Conservation (phyloP, 2,329 filamentous ascomycete species). For the Rutstroemia sp. region DNA sequence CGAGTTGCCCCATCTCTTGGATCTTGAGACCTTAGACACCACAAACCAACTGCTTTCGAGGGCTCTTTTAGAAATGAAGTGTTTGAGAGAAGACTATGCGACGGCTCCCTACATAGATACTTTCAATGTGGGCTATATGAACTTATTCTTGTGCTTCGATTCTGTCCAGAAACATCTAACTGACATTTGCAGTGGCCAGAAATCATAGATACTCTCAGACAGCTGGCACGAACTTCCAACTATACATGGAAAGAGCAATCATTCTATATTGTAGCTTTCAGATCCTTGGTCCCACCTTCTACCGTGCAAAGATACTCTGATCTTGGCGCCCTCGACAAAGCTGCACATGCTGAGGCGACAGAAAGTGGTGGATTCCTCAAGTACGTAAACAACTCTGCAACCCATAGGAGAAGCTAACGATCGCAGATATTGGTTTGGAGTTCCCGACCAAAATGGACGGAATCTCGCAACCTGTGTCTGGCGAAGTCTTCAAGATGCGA, state of each 20-base stretch:
- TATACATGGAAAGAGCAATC: slow-evolving; percentile 51
- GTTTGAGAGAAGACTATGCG: slow-evolving; percentile 64
- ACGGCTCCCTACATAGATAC: slow-evolving; percentile 63
- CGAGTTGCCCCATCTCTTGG: slow-evolving; percentile 61
- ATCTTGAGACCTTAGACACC: slow-evolving; percentile 57
- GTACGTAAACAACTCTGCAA: slow-evolving; percentile 31
- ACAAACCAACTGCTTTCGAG: slow-evolving; percentile 64
- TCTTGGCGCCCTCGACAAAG: slow-evolving; percentile 67
- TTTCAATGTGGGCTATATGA: slow-evolving; percentile 50
- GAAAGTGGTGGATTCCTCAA: slow-evolving; percentile 77
- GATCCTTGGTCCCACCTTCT: slow-evolving; percentile 60
- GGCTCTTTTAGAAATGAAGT: slow-evolving; percentile 58
- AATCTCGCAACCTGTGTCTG: slow-evolving; percentile 79
- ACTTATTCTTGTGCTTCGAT: not conserved
- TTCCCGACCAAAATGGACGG: slow-evolving; percentile 57
- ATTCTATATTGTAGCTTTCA: slow-evolving; percentile 83
- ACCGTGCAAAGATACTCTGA: slow-evolving; percentile 52
- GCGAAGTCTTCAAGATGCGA: slow-evolving; percentile 53
- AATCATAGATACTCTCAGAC: slow-evolving; percentile 51
- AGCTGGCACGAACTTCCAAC: slow-evolving; percentile 40
- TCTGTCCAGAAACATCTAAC: not conserved
- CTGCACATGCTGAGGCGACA: slow-evolving; percentile 73
- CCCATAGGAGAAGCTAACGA: slow-evolving; percentile 4
- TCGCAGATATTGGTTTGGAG: slow-evolving; percentile 77
- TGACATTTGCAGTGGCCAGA: slow-evolving; percentile 42